Evolutionary conservation across 768 basidiomycete genomes (phyloP), one percentile per base, ranked within the genome.

Genomic region (Rhodotorula sphaerocarpa): DNA sequence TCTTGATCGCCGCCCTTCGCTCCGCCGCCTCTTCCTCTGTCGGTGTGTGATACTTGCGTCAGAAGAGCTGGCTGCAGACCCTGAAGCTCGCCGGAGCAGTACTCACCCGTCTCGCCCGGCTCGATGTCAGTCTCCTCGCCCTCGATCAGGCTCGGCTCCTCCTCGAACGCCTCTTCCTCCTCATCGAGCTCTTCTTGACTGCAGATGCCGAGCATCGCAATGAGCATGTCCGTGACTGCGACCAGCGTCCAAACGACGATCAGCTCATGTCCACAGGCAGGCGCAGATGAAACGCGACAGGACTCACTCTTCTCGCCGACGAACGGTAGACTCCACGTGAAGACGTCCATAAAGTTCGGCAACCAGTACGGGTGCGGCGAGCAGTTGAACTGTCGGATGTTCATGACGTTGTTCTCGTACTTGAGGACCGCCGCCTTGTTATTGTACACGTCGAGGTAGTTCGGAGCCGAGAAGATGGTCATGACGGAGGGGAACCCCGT

Each of bases 261-360:
- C 34, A 20, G 27, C 5, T 21, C 25, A 20, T 31, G 20, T 28
- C 5, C 33, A 31, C 20, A 51, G n/a, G 23, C 7, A 41, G 21
- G 20, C 25, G 20, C 5, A n/a, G 39, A n/a, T n/a, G 56, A 36
- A 21, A 20, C 28, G 61, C 21, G n/a, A 12, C 10, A 23, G 20
- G 39, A 78, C 83, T 57, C 70, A 90, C 93, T 97, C 78, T 99
- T 97, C 76, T 92, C 88, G 66, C 92, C 95, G 11, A 99, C 95
- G 73, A 97, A 97, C 1, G 95, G 95, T 62, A 99, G 76, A 79
- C 86, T 88, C 95, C 95, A 99, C 0, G 95, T 96, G 74, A 99
- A 99, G 28, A 92, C 92, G 71, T 97, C 93, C 92, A 97, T 96
- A 73, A 99, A 99, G 76, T 99, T 99, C 7, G 95, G 95, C 57